These are phyloP conservation scores for Sphagnurus paluster DNA, from an alignment of 1,284 basidiomycete species.

Conservation along the genomic window DNA sequence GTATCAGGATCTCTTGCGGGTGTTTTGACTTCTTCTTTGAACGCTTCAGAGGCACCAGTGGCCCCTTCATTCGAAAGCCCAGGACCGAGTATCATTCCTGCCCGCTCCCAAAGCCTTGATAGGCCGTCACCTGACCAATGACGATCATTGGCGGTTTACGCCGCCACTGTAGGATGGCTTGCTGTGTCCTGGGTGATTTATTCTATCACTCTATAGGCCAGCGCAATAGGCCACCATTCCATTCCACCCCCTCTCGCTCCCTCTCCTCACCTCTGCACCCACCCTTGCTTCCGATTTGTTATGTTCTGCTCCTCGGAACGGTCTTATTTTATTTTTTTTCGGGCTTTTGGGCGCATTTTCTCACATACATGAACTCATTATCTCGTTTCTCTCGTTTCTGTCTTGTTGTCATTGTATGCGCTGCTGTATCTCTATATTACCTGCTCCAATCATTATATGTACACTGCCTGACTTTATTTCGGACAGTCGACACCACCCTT, in stretches of 20 bases:
- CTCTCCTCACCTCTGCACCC: background rate
- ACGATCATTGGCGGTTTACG: slow-evolving; percentile 25
- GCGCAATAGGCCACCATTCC: no score
- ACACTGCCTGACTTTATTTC: no score
- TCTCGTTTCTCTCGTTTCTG: background rate
- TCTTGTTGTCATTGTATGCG: slow-evolving; percentile 6
- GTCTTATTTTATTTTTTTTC: no score
- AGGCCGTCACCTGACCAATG: slow-evolving; percentile 14
- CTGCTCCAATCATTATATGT: background rate
- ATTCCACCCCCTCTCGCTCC: background rate
- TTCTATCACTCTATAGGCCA: slow-evolving; percentile 15
- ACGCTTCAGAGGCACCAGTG: slow-evolving; percentile 6
- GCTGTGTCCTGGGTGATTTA: slow-evolving; percentile 10
- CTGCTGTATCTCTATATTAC: slow-evolving; percentile 12
- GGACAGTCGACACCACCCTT: no score
- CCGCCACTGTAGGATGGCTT: slow-evolving; percentile 10
- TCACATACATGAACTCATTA: background rate
- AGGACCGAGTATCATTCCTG: no score
- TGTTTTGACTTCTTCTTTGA: slow-evolving; percentile 8
- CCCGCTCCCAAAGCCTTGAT: background rate
- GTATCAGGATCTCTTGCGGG: slow-evolving; percentile 7
- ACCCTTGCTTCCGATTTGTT: slow-evolving; percentile 1
- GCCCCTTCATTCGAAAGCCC: no score
- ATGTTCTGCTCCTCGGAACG: slow-evolving; percentile 8
- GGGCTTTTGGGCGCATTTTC: background rate